Evolutionary conservation across 495 filamentous ascomycete genomes (phyloP).

Genomic region (Podospora pseudopauciseta): DNA sequence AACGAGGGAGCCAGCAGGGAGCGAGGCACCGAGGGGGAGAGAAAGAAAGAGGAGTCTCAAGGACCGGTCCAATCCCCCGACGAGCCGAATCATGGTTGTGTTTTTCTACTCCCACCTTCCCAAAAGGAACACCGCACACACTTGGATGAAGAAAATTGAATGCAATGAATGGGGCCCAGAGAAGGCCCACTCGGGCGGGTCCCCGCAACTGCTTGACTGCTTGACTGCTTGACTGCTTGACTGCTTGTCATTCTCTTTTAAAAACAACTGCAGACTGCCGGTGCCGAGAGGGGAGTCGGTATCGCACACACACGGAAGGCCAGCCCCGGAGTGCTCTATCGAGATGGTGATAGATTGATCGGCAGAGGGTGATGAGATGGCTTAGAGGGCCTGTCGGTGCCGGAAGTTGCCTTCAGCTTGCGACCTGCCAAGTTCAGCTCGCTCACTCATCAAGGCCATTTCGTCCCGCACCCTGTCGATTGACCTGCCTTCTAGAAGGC

Average conservation of each 20-base stretch:
- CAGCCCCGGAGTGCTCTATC: neutral
- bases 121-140: slow-evolving; percentile 12
- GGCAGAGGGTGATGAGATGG: slow-evolving; percentile 3
- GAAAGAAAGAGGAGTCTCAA: slow-evolving; percentile 5
- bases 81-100: slow-evolving; percentile 1
- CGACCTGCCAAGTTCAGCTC: slow-evolving; percentile 21
- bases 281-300: neutral
- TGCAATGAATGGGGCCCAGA: neutral
- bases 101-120: slow-evolving; percentile 19
- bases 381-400: neutral
- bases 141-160: neutral
- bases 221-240: too few relatives aligned
- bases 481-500: slow-evolving; percentile 17
- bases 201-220: neutral
- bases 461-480: neutral
- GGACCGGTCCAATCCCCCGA: slow-evolving; percentile 6
- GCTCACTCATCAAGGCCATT: neutral
- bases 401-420: neutral
- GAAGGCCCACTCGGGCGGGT: neutral
- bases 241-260: too few relatives aligned
- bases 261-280: neutral
- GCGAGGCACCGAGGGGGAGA: neutral
- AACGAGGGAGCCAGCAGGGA: slow-evolving; percentile 4
- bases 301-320: neutral
- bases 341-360: neutral